These are phyloP conservation scores for Aechmea fasciata DNA, from an alignment of 176 grass and related monocot genomes.

Conservation along the genomic window DNA sequence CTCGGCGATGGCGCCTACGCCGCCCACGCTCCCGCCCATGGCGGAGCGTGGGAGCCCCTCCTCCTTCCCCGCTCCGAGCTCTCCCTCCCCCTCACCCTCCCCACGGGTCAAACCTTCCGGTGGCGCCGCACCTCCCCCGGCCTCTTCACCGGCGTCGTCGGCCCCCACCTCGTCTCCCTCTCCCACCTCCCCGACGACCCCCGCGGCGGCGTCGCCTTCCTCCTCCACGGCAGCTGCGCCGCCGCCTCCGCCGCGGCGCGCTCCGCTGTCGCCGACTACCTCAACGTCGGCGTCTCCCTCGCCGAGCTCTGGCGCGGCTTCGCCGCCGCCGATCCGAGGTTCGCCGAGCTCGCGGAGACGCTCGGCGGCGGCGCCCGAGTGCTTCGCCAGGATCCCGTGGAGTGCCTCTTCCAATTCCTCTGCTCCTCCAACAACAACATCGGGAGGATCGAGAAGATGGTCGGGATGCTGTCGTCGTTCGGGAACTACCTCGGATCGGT, in stretches of 20 bases:
- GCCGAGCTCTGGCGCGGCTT: constrained; percentile 72
- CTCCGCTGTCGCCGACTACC: constrained; percentile 48
- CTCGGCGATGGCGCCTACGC: neutral
- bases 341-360: constrained; percentile 41
- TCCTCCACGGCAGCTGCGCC: constrained; percentile 33
- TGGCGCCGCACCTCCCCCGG: constrained; percentile 58
- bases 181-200: constrained; percentile 30
- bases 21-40: neutral
- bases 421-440: constrained; percentile 99
- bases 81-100: constrained; percentile 59
- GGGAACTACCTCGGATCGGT: constrained; percentile 59
- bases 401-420: constrained; percentile 93
- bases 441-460: constrained; percentile 91
- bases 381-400: constrained; percentile 74
- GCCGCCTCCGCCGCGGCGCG: constrained; percentile 19
- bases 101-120: constrained; percentile 80
- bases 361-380: constrained; percentile 59
- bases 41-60: constrained; percentile 50
- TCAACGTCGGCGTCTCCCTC: constrained; percentile 61
- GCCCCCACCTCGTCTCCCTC: constrained; percentile 71
- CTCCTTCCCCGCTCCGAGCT: constrained; percentile 50
- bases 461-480: constrained; percentile 51
- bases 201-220: constrained; percentile 43
- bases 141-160: constrained; percentile 69
- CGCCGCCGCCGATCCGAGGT: constrained; percentile 42